These are phyloP conservation scores for Leishmania turanica DNA, from an alignment of 208 protist species.

Conservation along the genomic window DNA sequence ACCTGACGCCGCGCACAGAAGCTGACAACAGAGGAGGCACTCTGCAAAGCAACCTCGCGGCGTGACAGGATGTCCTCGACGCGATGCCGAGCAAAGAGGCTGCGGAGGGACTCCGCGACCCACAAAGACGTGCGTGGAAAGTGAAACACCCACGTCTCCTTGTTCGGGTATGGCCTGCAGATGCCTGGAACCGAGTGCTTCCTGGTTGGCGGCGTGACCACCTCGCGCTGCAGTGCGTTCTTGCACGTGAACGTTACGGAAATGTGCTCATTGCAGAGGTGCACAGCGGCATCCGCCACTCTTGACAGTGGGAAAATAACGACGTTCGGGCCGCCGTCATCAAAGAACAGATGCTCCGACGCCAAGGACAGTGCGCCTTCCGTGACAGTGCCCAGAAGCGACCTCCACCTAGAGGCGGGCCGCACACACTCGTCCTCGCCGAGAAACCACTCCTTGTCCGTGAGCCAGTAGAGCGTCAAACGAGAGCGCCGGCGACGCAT, in stretches of 20 bases:
- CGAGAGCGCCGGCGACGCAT: neutral
- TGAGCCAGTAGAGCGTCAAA: slow-evolving; percentile 44
- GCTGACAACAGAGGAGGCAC: slow-evolving; percentile 11
- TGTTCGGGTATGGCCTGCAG: slow-evolving; percentile 9
- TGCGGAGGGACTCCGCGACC: slow-evolving; percentile 23
- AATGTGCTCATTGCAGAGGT: neutral
- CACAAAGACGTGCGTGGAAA: slow-evolving; percentile 7
- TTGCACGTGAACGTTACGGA: slow-evolving; percentile 16
- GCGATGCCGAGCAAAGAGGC: slow-evolving; percentile 19
- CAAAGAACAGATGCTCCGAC: slow-evolving; percentile 36
- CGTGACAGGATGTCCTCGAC: slow-evolving; percentile 23
- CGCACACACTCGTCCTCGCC: slow-evolving; percentile 20
- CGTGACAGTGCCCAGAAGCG: slow-evolving; percentile 9
- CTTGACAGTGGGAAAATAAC: slow-evolving; percentile 16
- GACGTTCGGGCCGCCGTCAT: slow-evolving; percentile 20
- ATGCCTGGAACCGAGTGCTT: slow-evolving; percentile 11
- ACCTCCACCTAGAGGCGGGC: slow-evolving; percentile 12
- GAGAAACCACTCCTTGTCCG: slow-evolving; percentile 35
- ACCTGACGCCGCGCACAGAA: slow-evolving; percentile 44
- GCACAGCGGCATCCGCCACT: slow-evolving; percentile 2
- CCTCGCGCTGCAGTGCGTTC: slow-evolving; percentile 8
- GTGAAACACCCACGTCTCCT: slow-evolving; percentile 18
- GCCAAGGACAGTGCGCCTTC: slow-evolving; percentile 29
- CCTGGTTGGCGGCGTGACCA: slow-evolving; percentile 1
- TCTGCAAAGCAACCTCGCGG: slow-evolving; percentile 22